phyloP scores from a whole-genome alignment of 2,329 filamentous ascomycete genomes.

The Aspergillus carbonarius region DNA sequence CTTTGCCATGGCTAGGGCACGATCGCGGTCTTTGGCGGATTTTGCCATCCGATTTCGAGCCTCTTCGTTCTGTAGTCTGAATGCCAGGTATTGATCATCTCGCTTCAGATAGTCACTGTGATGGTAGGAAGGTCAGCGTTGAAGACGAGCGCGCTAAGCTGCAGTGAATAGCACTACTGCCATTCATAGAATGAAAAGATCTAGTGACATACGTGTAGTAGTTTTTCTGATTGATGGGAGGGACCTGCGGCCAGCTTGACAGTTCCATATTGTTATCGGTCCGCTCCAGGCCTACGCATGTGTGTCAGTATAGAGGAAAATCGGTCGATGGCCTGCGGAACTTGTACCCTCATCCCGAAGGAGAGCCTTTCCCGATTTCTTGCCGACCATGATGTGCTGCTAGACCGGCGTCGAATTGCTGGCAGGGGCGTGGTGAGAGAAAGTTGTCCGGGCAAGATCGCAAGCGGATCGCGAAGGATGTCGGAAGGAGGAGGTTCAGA shows the following conservation, averaged over 20 bases:
- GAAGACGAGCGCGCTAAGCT: not conserved
- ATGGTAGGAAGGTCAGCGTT: conserved; percentile 13
- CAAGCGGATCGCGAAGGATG: conserved; percentile 7
- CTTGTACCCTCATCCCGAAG: conserved; percentile 58
- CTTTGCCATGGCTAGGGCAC: conserved; percentile 74
- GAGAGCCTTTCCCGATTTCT: conserved; percentile 64
- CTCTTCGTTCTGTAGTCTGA: conserved; percentile 84
- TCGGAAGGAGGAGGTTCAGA: not conserved
- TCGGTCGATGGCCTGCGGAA: not conserved
- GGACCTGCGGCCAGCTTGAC: conserved; percentile 87
- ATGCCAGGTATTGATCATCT: conserved; percentile 90
- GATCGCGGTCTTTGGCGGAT: conserved; percentile 81
- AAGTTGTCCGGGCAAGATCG: not conserved
- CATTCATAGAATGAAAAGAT: not conserved
- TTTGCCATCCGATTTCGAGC: conserved; percentile 80
- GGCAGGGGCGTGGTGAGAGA: not conserved
- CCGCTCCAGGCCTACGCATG: conserved; percentile 73
- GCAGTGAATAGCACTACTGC: not conserved
- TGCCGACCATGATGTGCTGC: conserved; percentile 58
- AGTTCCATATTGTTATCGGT: conserved; percentile 99
- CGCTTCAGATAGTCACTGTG: conserved; percentile 92
- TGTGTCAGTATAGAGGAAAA: conserved; percentile 11
- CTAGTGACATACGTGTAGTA: conserved; percentile 78
- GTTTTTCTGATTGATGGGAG: conserved; percentile 98
- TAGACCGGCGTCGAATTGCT: conserved; percentile 7